A percentile compares a stretch with the other conserved stretches of the same genome.
Evolutionary conservation across 352 stramenopile genomes (phyloP).

Genomic region (Pythium inflatum): DNA sequence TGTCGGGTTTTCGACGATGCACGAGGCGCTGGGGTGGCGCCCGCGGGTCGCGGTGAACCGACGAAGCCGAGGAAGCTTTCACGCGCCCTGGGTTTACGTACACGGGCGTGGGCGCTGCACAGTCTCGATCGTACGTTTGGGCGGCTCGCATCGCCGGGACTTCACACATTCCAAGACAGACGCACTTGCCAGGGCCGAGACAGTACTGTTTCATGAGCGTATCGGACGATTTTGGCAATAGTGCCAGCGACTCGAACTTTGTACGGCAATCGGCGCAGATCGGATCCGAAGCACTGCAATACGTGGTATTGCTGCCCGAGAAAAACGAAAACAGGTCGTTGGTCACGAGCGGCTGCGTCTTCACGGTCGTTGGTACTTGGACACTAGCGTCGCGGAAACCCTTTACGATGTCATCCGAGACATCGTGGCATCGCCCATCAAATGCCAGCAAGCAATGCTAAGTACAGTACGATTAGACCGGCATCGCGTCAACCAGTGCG

Average conservation of each 20-base stretch:
- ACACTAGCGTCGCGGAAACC: neutral
- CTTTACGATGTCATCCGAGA: neutral
- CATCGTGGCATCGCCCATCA: neutral
- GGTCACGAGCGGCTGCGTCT: neutral
- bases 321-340: neutral
- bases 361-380: neutral
- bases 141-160: neutral
- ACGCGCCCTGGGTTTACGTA: neutral
- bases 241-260: neutral
- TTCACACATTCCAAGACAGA: conserved; percentile 11
- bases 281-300: neutral
- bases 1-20: neutral
- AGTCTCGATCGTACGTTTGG: neutral
- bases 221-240: too few relatives aligned
- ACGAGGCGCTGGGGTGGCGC: neutral
- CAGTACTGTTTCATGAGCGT: neutral
- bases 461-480: neutral
- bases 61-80: neutral
- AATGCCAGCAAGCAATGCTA: neutral
- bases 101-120: too few relatives aligned
- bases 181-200: neutral
- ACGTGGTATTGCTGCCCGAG: neutral
- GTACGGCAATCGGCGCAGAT: neutral
- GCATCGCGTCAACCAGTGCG: neutral
- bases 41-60: neutral